Percentiles rank a stretch among this genome's conserved stretches.
These are phyloP conservation scores for Ascocoryne sarcoides DNA, from an alignment of 2,329 filamentous ascomycete species.

Conservation along the genomic window DNA sequence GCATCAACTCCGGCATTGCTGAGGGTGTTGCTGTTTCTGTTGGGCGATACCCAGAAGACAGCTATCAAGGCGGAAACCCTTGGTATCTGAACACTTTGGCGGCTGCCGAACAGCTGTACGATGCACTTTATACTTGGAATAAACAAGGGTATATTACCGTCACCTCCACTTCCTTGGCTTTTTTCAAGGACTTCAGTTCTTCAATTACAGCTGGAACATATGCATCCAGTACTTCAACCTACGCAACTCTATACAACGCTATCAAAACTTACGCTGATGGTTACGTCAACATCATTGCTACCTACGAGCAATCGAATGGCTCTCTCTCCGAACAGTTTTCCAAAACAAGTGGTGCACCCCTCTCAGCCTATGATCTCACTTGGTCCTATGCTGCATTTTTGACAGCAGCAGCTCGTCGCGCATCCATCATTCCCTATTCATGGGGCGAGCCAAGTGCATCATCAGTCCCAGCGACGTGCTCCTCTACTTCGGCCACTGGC, in stretches of 20 bases:
- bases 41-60: constrained; percentile 63
- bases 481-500: constrained; percentile 37
- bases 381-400: constrained; percentile 69
- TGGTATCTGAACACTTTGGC: constrained; percentile 74
- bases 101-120: constrained; percentile 72
- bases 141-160: constrained; percentile 53
- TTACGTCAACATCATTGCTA: constrained; percentile 40
- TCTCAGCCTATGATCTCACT: constrained; percentile 59
- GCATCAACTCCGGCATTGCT: constrained; percentile 57
- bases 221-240: constrained; percentile 47
- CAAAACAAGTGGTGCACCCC: constrained; percentile 40
- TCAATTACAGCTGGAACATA: constrained; percentile 55
- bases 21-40: constrained; percentile 51
- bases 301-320: constrained; percentile 50
- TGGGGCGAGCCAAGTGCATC: constrained; percentile 43
- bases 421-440: constrained; percentile 44
- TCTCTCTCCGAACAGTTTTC: constrained; percentile 60
- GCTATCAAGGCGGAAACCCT: constrained; percentile 70
- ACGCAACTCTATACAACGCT: constrained; percentile 52
- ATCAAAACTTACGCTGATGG: constrained; percentile 56
- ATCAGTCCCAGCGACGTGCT: constrained; percentile 41
- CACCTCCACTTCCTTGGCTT: constrained; percentile 54
- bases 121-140: constrained; percentile 65
- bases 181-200: constrained; percentile 60
- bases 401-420: constrained; percentile 50